A percentile compares a stretch with the other conserved stretches of the same genome.
Evolutionary conservation across 2,329 filamentous ascomycete genomes (phyloP).

Genomic region (Dactylellina leptospora): DNA sequence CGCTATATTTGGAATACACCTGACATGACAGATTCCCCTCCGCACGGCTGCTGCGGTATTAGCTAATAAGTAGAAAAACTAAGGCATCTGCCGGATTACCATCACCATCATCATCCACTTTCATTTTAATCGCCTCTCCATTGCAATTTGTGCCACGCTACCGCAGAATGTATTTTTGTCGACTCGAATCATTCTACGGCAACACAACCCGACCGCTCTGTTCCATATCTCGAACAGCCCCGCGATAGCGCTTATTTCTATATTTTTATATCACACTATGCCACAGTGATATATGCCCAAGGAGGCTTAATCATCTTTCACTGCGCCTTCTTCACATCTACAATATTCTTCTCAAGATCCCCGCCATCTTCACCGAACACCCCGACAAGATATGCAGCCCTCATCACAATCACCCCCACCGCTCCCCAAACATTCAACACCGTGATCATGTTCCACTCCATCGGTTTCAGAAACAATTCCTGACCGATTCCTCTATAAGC

Average conservation of each 20-base stretch:
- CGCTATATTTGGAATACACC: conserved; percentile 50
- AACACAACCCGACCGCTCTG: no score
- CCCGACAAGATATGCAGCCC: conserved; percentile 26
- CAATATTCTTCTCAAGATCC: conserved; percentile 1
- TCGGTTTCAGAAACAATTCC: conserved; percentile 56
- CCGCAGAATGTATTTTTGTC: no score
- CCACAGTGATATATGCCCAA: no score
- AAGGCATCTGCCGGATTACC: no score
- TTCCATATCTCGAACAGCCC: no score
- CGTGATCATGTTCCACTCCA: conserved; percentile 58
- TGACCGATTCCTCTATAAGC: conserved; percentile 58
- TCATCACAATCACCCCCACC: conserved; percentile 57
- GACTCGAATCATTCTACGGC: no score
- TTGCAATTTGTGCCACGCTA: no score
- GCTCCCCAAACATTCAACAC: conserved; percentile 58
- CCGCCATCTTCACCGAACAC: conserved; percentile 30
- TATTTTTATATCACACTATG: no score
- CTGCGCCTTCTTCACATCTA: conserved; percentile 21
- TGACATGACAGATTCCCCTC: conserved; percentile 9
- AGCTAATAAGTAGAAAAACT: conserved; percentile 3
- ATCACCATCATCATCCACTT: no score
- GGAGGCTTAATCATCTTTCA: no score
- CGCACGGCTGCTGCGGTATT: conserved; percentile 9
- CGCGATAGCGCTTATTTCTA: no score
- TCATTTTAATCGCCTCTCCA: no score